Percentiles rank a stretch among this genome's conserved stretches.
These are phyloP conservation scores for Poa annua DNA, from an alignment of 176 grass and related monocot species.

Conservation along the genomic window DNA sequence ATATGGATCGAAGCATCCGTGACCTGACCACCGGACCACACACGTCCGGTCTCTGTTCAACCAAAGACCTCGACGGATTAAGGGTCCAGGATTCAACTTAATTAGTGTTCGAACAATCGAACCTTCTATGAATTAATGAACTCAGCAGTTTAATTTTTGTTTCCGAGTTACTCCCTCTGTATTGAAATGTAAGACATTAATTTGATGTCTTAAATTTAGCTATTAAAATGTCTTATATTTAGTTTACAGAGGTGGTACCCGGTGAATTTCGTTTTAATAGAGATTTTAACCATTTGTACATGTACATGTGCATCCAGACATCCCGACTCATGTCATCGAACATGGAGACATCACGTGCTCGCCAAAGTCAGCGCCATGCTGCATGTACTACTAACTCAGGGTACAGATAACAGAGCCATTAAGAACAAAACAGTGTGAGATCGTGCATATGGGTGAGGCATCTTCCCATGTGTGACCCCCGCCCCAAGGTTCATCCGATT, in stretches of 20 bases:
- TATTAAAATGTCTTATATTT: no score
- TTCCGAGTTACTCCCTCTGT: not conserved
- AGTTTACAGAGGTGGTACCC: no score
- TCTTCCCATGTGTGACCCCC: slow-evolving; percentile 39
- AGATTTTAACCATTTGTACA: not conserved
- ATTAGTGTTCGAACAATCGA: no score
- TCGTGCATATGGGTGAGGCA: not conserved
- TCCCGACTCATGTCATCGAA: slow-evolving; percentile 13
- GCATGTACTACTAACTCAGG: not conserved
- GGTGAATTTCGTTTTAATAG: not conserved
- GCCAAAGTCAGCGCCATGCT: slow-evolving; percentile 22
- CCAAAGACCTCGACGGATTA: not conserved
- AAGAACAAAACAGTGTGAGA: not conserved
- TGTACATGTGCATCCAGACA: not conserved
- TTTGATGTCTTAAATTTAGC: no score
- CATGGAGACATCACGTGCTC: not conserved
- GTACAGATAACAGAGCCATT: slow-evolving; percentile 15
- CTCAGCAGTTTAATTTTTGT: not conserved
- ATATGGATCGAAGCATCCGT: not conserved
- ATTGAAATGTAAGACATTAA: no score
- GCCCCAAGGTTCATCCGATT: slow-evolving; percentile 3
- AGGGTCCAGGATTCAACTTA: not conserved
- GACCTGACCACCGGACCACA: not conserved
- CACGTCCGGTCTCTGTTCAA: not conserved
- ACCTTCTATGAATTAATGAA: not conserved